These are phyloP conservation scores for Podila minutissima DNA, from an alignment of 192 early-diverging fungal species.

Conservation along the genomic window DNA sequence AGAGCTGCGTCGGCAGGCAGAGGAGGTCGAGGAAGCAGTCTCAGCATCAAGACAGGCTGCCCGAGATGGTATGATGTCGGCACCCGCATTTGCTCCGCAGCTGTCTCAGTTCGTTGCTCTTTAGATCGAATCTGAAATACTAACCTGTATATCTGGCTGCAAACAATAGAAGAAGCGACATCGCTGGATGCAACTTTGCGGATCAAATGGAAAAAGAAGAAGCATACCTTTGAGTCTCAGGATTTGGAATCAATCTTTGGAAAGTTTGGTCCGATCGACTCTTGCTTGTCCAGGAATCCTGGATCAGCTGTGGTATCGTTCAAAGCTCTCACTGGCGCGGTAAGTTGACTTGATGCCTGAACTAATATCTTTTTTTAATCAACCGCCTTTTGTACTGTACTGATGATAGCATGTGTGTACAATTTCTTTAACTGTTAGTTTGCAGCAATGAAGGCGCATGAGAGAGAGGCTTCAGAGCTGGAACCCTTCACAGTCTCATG, in stretches of 20 bases:
- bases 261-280: slow-evolving; percentile 54
- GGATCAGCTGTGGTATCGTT: slow-evolving; percentile 54
- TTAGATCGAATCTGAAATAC: not conserved
- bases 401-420: not conserved
- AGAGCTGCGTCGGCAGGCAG: slow-evolving; percentile 26
- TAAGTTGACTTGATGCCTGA: slow-evolving; percentile 19
- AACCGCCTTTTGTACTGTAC: not conserved
- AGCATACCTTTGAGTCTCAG: slow-evolving; percentile 41
- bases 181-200: slow-evolving; percentile 57
- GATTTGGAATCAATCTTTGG: slow-evolving; percentile 41
- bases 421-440: slow-evolving; percentile 33
- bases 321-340: slow-evolving; percentile 58
- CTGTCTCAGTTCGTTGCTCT: not conserved
- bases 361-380: not conserved
- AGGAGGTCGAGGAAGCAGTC: slow-evolving; percentile 16
- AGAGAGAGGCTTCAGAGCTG: slow-evolving; percentile 37
- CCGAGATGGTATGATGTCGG: slow-evolving; percentile 11
- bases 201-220: slow-evolving; percentile 64
- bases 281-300: slow-evolving; percentile 53
- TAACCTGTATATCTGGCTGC: no score
- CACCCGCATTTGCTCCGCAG: not conserved
- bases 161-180: slow-evolving; percentile 24
- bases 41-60: slow-evolving; percentile 15
- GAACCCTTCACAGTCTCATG: slow-evolving; percentile 54
- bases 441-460: slow-evolving; percentile 45